Conservation (phyloP, 2,329 filamentous ascomycete species). For the Alternaria panax region DNA sequence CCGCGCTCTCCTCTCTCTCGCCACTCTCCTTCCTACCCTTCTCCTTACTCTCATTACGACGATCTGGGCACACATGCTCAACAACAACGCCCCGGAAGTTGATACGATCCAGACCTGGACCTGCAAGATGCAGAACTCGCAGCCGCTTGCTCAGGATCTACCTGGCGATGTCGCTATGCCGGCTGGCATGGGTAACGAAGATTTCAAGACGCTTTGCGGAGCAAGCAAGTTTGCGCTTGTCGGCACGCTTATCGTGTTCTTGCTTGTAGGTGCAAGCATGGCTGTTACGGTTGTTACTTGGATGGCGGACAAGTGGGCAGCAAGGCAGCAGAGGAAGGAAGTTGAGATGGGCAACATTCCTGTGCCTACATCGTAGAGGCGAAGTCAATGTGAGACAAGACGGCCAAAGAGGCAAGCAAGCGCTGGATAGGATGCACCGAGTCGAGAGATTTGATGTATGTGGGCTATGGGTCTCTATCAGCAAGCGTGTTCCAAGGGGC, state of each 20-base stretch:
- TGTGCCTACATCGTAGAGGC: neutral
- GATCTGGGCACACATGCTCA: slow-evolving; percentile 51
- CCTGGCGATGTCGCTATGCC: slow-evolving; percentile 32
- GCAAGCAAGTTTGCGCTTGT: slow-evolving; percentile 57
- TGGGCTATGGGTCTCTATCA: slow-evolving; percentile 2
- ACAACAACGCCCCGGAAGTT: slow-evolving; percentile 41
- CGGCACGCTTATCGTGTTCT: slow-evolving; percentile 52
- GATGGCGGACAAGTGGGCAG: slow-evolving; percentile 49
- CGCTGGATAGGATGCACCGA: neutral
- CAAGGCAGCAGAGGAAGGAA: slow-evolving; percentile 44
- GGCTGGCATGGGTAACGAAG: slow-evolving; percentile 42
- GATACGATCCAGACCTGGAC: slow-evolving; percentile 53
- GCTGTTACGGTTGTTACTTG: slow-evolving; percentile 45
- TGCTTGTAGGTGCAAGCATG: slow-evolving; percentile 48
- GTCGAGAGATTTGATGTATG: slow-evolving; percentile 1
- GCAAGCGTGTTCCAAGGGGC: slow-evolving; percentile 2
- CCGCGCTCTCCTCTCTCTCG: slow-evolving; percentile 48
- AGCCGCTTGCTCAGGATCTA: slow-evolving; percentile 21
- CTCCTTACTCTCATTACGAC: slow-evolving; percentile 52
- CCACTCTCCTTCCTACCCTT: slow-evolving; percentile 46
- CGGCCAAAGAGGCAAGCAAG: neutral
- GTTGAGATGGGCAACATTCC: slow-evolving; percentile 32
- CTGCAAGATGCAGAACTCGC: slow-evolving; percentile 47
- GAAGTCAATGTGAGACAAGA: neutral
- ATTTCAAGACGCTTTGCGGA: slow-evolving; percentile 51